Evolutionary conservation across 495 filamentous ascomycete genomes (phyloP).

Genomic region (Annulohypoxylon nitens): DNA sequence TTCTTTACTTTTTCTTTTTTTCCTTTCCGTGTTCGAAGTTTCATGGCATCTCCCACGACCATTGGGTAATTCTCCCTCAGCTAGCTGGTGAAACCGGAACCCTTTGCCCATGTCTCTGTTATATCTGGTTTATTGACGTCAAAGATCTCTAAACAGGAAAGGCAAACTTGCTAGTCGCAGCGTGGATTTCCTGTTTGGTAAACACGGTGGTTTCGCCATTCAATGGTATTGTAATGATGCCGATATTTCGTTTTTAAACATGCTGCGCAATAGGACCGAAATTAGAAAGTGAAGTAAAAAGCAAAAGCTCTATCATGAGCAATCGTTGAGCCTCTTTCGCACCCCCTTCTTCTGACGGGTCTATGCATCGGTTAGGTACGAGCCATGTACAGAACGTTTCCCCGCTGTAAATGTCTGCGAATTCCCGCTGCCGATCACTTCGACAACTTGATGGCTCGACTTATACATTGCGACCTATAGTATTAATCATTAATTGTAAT

Average conservation of each 20-base stretch:
- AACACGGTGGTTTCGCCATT: slow-evolving; percentile 7
- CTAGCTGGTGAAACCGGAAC: slow-evolving; percentile 37
- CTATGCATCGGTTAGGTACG: slow-evolving; percentile 28
- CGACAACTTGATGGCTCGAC: slow-evolving; percentile 3
- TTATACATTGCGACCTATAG: background rate
- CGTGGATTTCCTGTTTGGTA: slow-evolving; percentile 33
- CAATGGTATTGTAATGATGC: slow-evolving; percentile 27
- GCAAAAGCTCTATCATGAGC: background rate
- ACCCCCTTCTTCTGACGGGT: background rate
- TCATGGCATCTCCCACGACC: background rate
- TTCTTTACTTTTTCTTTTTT: slow-evolving; percentile 17
- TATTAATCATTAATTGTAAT: background rate
- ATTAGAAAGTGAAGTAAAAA: slow-evolving; percentile 19
- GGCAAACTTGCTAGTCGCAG: slow-evolving; percentile 33
- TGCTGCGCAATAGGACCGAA: slow-evolving; percentile 14
- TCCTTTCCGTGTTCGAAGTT: slow-evolving; percentile 17
- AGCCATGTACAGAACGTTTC: slow-evolving; percentile 22
- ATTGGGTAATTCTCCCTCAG: slow-evolving; percentile 21
- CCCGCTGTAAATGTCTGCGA: slow-evolving; percentile 28
- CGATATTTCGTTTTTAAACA: background rate
- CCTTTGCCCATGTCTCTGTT: slow-evolving; percentile 35
- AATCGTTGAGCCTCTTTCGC: slow-evolving; percentile 22
- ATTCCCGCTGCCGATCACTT: slow-evolving; percentile 19
- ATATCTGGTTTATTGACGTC: slow-evolving; percentile 43
- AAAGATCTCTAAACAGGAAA: slow-evolving; percentile 35